Evolutionary conservation across 768 basidiomycete species (phyloP), one percentile per base, ranked within the genome.

Genomic region (Russula lepida): DNA sequence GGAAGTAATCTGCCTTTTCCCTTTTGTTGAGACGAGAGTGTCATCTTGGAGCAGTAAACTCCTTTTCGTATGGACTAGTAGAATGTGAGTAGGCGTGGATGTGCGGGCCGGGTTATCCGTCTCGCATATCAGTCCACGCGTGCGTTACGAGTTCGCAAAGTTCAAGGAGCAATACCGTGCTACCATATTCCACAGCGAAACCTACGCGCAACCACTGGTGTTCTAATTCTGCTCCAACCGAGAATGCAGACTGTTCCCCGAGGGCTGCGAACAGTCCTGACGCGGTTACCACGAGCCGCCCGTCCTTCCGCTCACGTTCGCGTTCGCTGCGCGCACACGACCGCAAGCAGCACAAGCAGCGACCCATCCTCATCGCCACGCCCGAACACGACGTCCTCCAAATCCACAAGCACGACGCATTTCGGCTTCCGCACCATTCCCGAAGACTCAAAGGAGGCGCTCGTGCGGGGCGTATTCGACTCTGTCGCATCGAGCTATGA

Each of bases 401-500:
- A 49, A 54, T 43, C 61, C n/a, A 43, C 53, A 43, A 73, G 71
- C 35, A 89, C 86, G 6, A 79, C 93, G 0, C 95, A 97, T 35
- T 99, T 99, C 72, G 97, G 97, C 28, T 99, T 93, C 81, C 82
- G 79, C 73, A 89, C 86, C 7, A 85, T 99, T 3, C 88, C 89
- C 15, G 89, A 92, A 71, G 85, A 89, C 35, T 72, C 80, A 37
- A 99, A 99, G 71, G 95, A 98, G 75, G 75, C 81, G 2, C 79
- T 98, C 49, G 97, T 99, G 64, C 92, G 90, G 68, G 82, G 82
- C 65, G 95, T 99, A 54, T 99, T 99, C 75, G 85, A 91, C 69
- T 95, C 92, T 7, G 97, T 99, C 59, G 94, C 97, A 46, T 88
- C 91, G 37, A 88, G 82, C 48, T 99, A 99, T 75, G 97, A 98